Base-by-base conservation (phyloP, 2,329 filamentous ascomycete species). In the Ilyonectria sp. region DNA sequence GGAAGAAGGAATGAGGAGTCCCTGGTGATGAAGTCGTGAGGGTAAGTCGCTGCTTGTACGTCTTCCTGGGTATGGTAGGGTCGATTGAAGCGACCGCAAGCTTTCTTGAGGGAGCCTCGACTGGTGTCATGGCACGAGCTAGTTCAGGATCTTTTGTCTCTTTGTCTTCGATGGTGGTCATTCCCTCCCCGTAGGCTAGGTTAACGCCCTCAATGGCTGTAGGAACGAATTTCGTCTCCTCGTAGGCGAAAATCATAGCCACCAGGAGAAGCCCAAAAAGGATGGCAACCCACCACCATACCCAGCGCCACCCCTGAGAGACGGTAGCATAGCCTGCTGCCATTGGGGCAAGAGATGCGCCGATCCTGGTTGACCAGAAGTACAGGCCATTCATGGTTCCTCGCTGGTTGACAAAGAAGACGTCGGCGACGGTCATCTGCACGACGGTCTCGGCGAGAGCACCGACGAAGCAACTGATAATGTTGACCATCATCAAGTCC, bases 401-500 rank as follows among this genome's bases (percentile, higher is more conserved):
- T 21, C 75, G 67, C 33, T 79, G 75, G 54, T 79, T 74, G 0
- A 79, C 68, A 52, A 79, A 79, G 49, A 79, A 79, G 1, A 80
- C 33, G 58, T 81, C 79, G 2, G 76, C 72, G 31, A 79, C 74
- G 0, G 81, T 83, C 54, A 83, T 80, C 55, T 82, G 80, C 1
- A 78, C 80, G 13, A 82, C 78, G 0, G 79, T 77, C 62, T 84
- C 81, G 43, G 81, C 80, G 6, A 81, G 78, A 6, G 82, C 80
- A 10, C 80, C 82, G 3, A 77, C 77, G 15, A 82, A 58, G 0
- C 82, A 79, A 11, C 76, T 74, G 0, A 80, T 52, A 13, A 78
- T 26, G 33, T 86, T 86, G 40, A 80, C 78, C 1, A 79, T 72
- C 72, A 84, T 82, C 53, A 85, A 74, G 43, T 88, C 85, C 0